Percentiles rank a stretch among this genome's conserved stretches.
phyloP scores from a whole-genome alignment of 2,329 filamentous ascomycete species.

The Hymenoscyphus salicellus region DNA sequence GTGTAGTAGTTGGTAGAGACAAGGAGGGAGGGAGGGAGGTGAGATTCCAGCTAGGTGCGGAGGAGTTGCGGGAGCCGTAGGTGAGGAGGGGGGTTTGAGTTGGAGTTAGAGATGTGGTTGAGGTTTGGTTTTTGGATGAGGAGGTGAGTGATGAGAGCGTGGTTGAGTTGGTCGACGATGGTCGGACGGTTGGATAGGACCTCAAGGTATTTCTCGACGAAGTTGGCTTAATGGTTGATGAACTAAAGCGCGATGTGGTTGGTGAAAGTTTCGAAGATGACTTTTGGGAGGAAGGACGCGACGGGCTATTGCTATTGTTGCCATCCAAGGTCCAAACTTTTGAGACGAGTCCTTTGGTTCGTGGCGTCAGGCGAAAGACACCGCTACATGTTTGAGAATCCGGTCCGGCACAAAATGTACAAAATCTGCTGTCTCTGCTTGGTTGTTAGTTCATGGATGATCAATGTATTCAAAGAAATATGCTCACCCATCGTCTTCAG shows the following conservation, averaged over 20 bases:
- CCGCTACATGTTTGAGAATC: constrained; percentile 13
- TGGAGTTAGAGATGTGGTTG: neutral
- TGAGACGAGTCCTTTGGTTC: neutral
- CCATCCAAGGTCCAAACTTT: constrained; percentile 1
- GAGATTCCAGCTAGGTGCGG: neutral
- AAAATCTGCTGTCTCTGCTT: constrained; percentile 8
- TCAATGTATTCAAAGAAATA: neutral
- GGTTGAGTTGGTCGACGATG: neutral
- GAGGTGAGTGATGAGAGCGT: neutral
- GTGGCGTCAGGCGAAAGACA: neutral
- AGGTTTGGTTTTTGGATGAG: neutral
- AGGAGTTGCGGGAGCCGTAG: neutral
- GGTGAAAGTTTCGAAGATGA: too few relatives aligned
- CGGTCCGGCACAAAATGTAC: constrained; percentile 8
- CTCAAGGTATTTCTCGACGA: neutral
- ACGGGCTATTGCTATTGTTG: neutral
- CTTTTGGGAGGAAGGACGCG: neutral
- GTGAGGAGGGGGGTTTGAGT: neutral
- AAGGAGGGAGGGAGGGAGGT: neutral
- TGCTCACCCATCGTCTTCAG: neutral
- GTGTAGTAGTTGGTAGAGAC: neutral
- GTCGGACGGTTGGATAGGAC: neutral
- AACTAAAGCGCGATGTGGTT: neutral
- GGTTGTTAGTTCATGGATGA: neutral
- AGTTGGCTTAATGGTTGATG: neutral